Evolutionary conservation across 257 asterid genomes (phyloP).

Genomic region (Primulina huaijiensis): DNA sequence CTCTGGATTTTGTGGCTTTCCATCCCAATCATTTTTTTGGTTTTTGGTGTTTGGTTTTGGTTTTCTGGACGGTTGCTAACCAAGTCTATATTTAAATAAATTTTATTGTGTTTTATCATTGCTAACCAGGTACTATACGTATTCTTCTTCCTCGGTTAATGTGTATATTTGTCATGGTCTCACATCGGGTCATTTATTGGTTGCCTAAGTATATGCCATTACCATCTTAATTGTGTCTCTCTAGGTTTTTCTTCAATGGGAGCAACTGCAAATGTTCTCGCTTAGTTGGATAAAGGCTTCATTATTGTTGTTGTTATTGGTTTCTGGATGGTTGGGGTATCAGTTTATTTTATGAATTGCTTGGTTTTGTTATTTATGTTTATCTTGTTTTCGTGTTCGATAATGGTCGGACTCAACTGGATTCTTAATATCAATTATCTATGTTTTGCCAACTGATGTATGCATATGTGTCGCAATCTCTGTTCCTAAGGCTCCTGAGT

Average conservation of each 20-base stretch:
- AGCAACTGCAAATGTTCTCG: not conserved
- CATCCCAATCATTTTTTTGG: not conserved
- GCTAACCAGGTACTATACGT: no score
- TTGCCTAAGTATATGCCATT: no score
- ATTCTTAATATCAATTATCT: not conserved
- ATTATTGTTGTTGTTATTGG: not conserved
- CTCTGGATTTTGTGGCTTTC: not conserved
- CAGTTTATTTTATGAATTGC: not conserved
- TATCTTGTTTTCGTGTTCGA: no score
- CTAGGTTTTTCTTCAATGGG: not conserved
- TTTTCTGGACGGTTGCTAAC: no score
- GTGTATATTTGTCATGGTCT: no score
- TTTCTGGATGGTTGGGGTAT: not conserved
- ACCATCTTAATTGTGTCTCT: not conserved
- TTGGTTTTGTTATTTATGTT: not conserved
- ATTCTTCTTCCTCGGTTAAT: no score
- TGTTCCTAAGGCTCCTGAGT: constrained; percentile 66
- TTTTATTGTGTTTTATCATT: no score
- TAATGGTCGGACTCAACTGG: not conserved
- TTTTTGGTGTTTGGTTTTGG: no score
- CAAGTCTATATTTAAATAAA: no score
- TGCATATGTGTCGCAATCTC: constrained; percentile 16
- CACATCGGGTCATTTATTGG: no score
- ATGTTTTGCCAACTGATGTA: constrained; percentile 9
- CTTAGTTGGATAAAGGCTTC: not conserved